A percentile compares a stretch with the other conserved stretches of the same genome.
Conservation (phyloP, 2,329 filamentous ascomycete species). For the Exserohilum rostratum region DNA sequence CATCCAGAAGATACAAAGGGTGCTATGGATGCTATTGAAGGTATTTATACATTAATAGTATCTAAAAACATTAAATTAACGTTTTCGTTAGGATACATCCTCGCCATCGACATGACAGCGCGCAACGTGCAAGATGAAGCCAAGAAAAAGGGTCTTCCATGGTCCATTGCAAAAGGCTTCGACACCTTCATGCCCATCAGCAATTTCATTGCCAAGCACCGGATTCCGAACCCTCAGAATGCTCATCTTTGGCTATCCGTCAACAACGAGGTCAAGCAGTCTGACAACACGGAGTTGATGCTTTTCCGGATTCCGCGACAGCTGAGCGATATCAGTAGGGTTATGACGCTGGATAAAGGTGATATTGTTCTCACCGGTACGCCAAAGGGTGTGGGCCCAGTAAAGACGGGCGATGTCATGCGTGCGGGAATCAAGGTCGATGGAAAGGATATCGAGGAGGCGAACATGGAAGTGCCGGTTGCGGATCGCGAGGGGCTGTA, state of each 20-base stretch:
- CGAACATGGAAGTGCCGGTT: constrained; percentile 80
- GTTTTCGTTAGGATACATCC: constrained; percentile 70
- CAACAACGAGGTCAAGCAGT: constrained; percentile 78
- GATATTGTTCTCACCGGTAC: constrained; percentile 97
- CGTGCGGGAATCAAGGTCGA: constrained; percentile 78
- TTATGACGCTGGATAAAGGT: constrained; percentile 91
- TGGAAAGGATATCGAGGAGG: constrained; percentile 84
- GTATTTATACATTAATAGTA: constrained; percentile 52
- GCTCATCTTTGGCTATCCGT: constrained; percentile 85
- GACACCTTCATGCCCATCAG: constrained; percentile 95
- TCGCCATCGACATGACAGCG: constrained; percentile 96
- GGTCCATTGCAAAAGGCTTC: constrained; percentile 96
- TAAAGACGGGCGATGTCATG: constrained; percentile 86
- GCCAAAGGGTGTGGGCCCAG: constrained; percentile 90
- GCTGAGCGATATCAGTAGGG: constrained; percentile 87
- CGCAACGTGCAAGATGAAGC: constrained; percentile 95
- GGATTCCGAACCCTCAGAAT: constrained; percentile 85
- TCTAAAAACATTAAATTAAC: not conserved
- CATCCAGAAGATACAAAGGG: constrained; percentile 73
- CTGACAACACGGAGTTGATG: constrained; percentile 92
- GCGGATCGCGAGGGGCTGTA: constrained; percentile 80
- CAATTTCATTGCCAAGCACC: constrained; percentile 76
- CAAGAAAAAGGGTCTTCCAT: constrained; percentile 95
- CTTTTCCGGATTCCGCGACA: constrained; percentile 88
- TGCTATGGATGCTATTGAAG: constrained; percentile 82